A percentile compares a stretch with the other conserved stretches of the same genome.
phyloP scores from a whole-genome alignment of 2,329 filamentous ascomycete species.

The Didymella pomorum region DNA sequence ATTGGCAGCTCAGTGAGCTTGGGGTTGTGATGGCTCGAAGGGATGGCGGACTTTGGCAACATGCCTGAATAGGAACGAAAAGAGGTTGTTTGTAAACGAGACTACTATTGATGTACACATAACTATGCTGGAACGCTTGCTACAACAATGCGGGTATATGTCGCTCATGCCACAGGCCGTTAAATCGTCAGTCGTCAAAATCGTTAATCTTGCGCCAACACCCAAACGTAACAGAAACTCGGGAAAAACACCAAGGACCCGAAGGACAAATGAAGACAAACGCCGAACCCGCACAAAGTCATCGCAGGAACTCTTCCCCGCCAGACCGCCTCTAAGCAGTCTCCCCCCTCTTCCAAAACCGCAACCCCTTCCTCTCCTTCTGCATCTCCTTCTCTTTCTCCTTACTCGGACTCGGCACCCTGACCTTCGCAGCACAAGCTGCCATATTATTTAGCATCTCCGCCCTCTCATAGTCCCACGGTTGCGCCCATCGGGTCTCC shows the following conservation, averaged over 20 bases:
- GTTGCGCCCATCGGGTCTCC: conserved; percentile 53
- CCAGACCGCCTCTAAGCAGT: conserved; percentile 6
- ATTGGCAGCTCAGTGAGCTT: neutral
- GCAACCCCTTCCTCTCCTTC: conserved; percentile 33
- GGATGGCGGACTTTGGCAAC: neutral
- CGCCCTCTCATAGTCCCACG: conserved; percentile 54
- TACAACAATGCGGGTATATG: conserved; percentile 20
- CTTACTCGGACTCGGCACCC: conserved; percentile 13
- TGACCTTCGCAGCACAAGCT: conserved; percentile 20
- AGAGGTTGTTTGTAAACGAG: neutral
- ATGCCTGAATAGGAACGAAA: neutral
- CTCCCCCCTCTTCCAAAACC: conserved; percentile 31
- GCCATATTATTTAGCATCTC: conserved; percentile 54
- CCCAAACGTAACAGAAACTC: too few relatives aligned
- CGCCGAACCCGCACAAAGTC: neutral
- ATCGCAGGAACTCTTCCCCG: neutral
- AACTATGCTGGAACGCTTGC: conserved; percentile 12
- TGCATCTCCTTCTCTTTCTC: too few relatives aligned
- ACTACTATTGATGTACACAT: conserved; percentile 11
- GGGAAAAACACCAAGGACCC: neutral
- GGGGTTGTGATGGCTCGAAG: neutral
- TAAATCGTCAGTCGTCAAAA: conserved; percentile 16
- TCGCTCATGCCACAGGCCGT: conserved; percentile 18
- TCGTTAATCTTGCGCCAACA: conserved; percentile 2
- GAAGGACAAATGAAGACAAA: neutral